A percentile compares a stretch with the other conserved stretches of the same genome.
These are phyloP conservation scores for Leucocoprinus gongylophorus DNA, from an alignment of 1,284 basidiomycete genomes.

Conservation along the genomic window DNA sequence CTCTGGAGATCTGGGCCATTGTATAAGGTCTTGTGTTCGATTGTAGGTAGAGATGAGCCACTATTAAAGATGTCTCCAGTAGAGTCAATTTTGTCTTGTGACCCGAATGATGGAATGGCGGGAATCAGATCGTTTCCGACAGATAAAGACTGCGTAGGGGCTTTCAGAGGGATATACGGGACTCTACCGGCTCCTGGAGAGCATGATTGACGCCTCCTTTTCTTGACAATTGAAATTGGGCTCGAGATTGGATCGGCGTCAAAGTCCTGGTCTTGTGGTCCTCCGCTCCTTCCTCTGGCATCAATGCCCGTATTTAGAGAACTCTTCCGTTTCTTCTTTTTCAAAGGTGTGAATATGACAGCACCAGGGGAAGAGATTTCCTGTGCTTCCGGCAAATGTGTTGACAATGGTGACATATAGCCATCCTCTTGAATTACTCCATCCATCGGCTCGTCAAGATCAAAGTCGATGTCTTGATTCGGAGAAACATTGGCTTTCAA, in stretches of 20 bases:
- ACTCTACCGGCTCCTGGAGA: background rate
- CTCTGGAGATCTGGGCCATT: slow-evolving; percentile 42
- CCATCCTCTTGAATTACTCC: slow-evolving; percentile 67
- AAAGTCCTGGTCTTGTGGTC: slow-evolving; percentile 35
- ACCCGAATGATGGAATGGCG: slow-evolving; percentile 16
- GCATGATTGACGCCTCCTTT: slow-evolving; percentile 5
- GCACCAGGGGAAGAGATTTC: slow-evolving; percentile 57
- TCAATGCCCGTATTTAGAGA: slow-evolving; percentile 16
- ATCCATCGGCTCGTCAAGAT: slow-evolving; percentile 31
- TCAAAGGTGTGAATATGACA: slow-evolving; percentile 15
- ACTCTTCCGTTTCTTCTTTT: slow-evolving; percentile 7
- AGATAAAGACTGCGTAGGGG: slow-evolving; percentile 11
- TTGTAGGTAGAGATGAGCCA: background rate
- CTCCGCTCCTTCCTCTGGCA: background rate
- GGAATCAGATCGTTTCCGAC: slow-evolving; percentile 30
- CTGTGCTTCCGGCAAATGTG: slow-evolving; percentile 45
- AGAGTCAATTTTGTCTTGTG: slow-evolving; percentile 3
- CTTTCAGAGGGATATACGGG: slow-evolving; percentile 4
- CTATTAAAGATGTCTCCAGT: slow-evolving; percentile 7
- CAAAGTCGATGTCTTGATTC: slow-evolving; percentile 26
- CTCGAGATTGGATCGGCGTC: slow-evolving; percentile 57
- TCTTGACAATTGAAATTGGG: slow-evolving; percentile 33
- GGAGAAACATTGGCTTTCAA: slow-evolving; percentile 23
- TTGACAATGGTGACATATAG: slow-evolving; percentile 61
- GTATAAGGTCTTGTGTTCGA: slow-evolving; percentile 9